These are phyloP conservation scores for Citrullus colocynthis DNA, from an alignment of 306 rosid genomes.

Conservation along the genomic window DNA sequence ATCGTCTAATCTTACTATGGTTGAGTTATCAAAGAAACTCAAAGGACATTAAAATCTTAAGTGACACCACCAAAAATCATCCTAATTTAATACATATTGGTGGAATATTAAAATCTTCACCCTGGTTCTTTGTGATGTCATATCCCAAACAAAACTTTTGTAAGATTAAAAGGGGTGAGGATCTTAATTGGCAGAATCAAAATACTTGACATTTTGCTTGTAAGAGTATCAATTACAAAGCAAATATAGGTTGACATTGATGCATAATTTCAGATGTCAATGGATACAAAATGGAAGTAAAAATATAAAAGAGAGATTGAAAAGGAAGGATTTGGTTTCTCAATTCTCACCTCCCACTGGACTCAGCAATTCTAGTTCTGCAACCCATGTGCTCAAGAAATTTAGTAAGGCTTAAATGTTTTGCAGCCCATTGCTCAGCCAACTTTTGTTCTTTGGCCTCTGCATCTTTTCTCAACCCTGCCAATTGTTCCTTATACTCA, in stretches of 20 bases:
- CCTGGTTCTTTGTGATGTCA: too few relatives aligned
- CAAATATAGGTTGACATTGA: background rate
- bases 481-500: conserved; percentile 70
- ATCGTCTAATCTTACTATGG: too few relatives aligned
- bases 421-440: conserved; percentile 89
- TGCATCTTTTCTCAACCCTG: conserved; percentile 75
- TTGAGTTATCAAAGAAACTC: too few relatives aligned
- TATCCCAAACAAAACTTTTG: too few relatives aligned
- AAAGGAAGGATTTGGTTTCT: background rate
- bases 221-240: background rate
- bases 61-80: too few relatives aligned
- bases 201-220: background rate
- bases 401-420: conserved; percentile 54
- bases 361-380: conserved; percentile 47
- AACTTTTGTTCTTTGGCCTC: conserved; percentile 85
- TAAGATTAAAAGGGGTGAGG: background rate
- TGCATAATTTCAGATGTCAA: background rate
- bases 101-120: too few relatives aligned
- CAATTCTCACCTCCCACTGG: conserved; percentile 49
- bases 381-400: conserved; percentile 79
- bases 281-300: background rate
- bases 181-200: background rate
- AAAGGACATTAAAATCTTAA: too few relatives aligned
- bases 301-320: background rate
- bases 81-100: too few relatives aligned